These are phyloP conservation scores for Salvia miltiorrhiza DNA, from an alignment of 257 asterid genomes.

Conservation along the genomic window DNA sequence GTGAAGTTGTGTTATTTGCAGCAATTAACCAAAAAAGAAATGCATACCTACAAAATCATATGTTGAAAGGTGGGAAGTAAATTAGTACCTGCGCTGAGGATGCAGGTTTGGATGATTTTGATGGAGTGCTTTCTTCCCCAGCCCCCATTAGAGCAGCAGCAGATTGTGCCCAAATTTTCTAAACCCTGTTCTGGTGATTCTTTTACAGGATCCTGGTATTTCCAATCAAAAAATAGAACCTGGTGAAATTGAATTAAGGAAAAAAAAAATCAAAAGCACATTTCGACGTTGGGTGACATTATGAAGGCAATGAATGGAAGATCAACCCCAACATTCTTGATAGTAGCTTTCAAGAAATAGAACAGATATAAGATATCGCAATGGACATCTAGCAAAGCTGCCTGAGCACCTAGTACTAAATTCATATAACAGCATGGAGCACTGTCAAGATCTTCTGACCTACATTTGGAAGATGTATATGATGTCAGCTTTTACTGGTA, in stretches of 20 bases:
- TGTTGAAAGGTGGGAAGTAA: background rate
- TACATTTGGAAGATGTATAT: background rate
- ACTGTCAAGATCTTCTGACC: constrained; percentile 11
- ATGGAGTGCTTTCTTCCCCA: constrained; percentile 67
- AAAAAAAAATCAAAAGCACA: constrained; percentile 1
- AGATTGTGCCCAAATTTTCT: constrained; percentile 23
- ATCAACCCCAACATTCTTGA: background rate
- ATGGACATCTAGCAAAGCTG: constrained; percentile 7
- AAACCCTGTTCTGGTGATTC: constrained; percentile 11
- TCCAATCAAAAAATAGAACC: constrained; percentile 26
- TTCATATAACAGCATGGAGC: constrained; percentile 15
- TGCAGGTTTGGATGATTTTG: constrained; percentile 62
- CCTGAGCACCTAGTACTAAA: constrained; percentile 19
- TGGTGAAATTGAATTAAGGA: constrained; percentile 8
- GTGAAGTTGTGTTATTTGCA: too few species aligned
- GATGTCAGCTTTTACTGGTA: background rate
- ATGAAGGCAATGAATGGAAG: background rate
- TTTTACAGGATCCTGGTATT: constrained; percentile 10
- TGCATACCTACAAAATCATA: background rate
- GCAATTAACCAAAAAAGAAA: background rate
- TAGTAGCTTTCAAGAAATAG: constrained; percentile 2
- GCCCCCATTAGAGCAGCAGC: constrained; percentile 62
- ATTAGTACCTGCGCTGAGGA: constrained; percentile 54
- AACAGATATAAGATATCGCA: constrained; percentile 3
- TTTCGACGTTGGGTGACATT: background rate